Evolutionary conservation across 352 stramenopile species (phyloP), one percentile per base, ranked within the genome.

Genomic region (Globisporangium nagaii): DNA sequence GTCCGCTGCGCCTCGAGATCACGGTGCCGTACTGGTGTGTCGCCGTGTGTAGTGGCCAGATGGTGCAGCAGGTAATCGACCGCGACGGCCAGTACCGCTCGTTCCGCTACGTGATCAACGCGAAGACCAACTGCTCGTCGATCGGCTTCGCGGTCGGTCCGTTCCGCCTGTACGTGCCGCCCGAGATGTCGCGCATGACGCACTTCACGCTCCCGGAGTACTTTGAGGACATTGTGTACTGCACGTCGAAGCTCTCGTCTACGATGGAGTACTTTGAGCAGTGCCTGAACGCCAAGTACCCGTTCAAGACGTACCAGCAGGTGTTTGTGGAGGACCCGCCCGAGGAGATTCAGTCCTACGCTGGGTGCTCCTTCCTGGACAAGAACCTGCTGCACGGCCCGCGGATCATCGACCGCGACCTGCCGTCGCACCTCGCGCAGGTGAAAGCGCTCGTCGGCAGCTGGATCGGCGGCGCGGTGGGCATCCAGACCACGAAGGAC

Each of bases 281-380:
- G 24, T 78, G 68, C 28, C 59, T 94, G 34, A 86, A 84, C 25
- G 63, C 70, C 17, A 70, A 70, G 57, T 94, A 91, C 46, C 84
- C 84, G 46, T 92, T 91, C 62, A 88, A 90, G 59, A 91, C 79
- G 35, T 94, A 94, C 56, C 75, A 90, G 66, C 84, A 94, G 47
- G 79, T 94, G 32, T 94, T 92, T 65, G 79, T 94, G 4, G 81
- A 94, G 49, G 84, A 94, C 44, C 73, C 84, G 2, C 79, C 84
- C 0, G 79, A 91, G 49, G 67, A 90, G 43, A 43, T 88, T 43
- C 76, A 90, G 42, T 82, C 75, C 43, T 84, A 83, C 56, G 81
- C 78, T 0, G 81, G 81, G 15, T 73, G 66, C 27, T 79, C 81
- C 11, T 75, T 92, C 34, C 37, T 94, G 20, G 81, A 94, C 52